Conservation (phyloP, 768 basidiomycete species). For the Hygrocybe coccinea region DNA sequence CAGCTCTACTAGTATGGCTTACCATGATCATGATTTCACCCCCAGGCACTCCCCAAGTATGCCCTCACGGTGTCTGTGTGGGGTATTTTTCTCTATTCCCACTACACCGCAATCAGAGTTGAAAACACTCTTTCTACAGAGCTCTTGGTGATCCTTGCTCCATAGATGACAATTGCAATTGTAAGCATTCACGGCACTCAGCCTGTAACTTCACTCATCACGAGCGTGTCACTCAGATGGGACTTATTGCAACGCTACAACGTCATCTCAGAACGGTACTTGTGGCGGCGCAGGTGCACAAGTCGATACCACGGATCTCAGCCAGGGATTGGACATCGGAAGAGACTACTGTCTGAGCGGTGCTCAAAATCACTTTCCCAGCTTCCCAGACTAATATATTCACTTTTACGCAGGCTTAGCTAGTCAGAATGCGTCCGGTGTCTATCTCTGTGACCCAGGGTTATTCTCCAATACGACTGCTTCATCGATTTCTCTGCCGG, state of each 20-base stretch:
- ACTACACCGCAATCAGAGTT: neutral
- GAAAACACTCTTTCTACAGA: neutral
- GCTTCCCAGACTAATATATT: too few species aligned
- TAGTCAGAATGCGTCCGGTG: too few species aligned
- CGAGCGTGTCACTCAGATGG: neutral
- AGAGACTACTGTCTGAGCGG: constrained; percentile 1
- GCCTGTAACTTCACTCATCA: neutral
- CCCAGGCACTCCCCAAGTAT: neutral
- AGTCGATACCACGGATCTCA: neutral
- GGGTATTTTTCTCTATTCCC: neutral
- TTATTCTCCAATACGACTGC: too few species aligned
- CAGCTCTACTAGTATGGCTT: neutral
- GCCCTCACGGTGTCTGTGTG: neutral
- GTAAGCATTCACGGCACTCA: neutral
- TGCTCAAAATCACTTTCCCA: too few species aligned
- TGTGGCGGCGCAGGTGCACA: neutral
- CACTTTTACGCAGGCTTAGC: too few species aligned
- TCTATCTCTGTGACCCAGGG: too few species aligned
- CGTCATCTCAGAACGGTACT: neutral
- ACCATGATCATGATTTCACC: too few species aligned
- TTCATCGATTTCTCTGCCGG: too few species aligned
- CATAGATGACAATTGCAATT: neutral
- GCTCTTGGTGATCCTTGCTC: neutral
- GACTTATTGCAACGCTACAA: neutral
- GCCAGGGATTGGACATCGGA: neutral